Percentiles rank a stretch among this genome's conserved stretches.
Evolutionary conservation across 192 early-diverging fungal species (phyloP).

Genomic region (Endogone sp.): DNA sequence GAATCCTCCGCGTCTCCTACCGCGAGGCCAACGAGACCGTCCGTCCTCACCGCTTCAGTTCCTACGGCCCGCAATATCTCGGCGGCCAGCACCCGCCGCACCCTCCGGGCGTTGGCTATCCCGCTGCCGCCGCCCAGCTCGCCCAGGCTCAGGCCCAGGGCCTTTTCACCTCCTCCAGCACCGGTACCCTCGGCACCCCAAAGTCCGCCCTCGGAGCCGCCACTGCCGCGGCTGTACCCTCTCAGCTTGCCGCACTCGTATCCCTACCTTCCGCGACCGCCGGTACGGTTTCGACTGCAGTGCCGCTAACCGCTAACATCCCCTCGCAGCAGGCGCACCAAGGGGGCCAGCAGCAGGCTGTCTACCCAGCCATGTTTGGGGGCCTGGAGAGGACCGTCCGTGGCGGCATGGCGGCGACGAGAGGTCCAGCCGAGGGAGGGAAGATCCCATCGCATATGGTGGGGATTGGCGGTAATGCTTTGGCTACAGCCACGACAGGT

Average conservation of each 20-base stretch:
- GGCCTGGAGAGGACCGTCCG: background rate
- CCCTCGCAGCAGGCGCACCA: too few species aligned
- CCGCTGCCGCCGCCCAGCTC: constrained; percentile 2
- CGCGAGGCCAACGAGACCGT: constrained; percentile 32
- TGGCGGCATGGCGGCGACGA: background rate
- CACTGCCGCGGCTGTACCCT: background rate
- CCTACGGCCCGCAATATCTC: background rate
- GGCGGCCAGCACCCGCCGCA: background rate
- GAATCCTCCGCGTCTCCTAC: constrained; percentile 1
- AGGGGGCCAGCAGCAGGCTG: background rate
- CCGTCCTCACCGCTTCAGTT: background rate
- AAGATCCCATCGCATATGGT: background rate
- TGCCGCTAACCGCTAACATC: too few species aligned
- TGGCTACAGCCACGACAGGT: background rate
- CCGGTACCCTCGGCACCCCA: background rate
- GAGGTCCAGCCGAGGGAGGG: background rate
- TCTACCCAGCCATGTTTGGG: background rate
- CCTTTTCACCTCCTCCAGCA: background rate
- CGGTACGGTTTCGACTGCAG: too few species aligned
- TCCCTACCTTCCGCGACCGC: too few species aligned
- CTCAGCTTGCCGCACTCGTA: background rate
- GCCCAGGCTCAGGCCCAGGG: background rate
- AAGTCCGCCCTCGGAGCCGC: background rate
- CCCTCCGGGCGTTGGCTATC: constrained; percentile 11
- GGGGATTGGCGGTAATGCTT: background rate